These are phyloP conservation scores for Purpureocillium takamizusanense DNA, from an alignment of 2,329 filamentous ascomycete genomes.

Conservation along the genomic window DNA sequence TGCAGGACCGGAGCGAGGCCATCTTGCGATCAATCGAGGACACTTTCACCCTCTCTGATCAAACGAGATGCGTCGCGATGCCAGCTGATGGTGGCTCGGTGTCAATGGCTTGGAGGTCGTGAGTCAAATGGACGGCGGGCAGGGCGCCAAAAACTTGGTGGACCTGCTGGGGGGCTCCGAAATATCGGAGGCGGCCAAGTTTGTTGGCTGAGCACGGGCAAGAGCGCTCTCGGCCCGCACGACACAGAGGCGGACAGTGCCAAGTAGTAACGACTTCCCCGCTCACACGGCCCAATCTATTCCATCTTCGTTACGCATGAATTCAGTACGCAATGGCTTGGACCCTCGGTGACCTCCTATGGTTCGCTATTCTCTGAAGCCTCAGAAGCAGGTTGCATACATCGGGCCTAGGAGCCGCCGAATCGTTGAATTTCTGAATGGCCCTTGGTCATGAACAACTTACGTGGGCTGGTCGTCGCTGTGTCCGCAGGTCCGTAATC, in stretches of 20 bases:
- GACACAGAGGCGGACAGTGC: too few species aligned
- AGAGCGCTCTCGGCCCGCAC: background rate
- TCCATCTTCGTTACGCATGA: too few species aligned
- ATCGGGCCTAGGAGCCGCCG: too few species aligned
- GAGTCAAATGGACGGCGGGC: background rate
- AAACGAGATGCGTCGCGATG: background rate
- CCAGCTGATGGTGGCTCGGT: constrained; percentile 1
- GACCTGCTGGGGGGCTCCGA: constrained; percentile 8
- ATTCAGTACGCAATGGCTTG: too few species aligned
- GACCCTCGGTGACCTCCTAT: too few species aligned
- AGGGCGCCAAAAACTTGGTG: constrained; percentile 5
- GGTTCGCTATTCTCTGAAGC: too few species aligned
- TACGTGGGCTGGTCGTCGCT: constrained; percentile 1
- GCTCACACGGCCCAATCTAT: too few species aligned
- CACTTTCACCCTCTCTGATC: background rate
- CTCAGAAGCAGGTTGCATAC: too few species aligned
- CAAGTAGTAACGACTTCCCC: too few species aligned
- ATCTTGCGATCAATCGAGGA: constrained; percentile 20
- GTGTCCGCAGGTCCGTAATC: constrained; percentile 2
- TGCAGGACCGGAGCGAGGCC: constrained; percentile 35
- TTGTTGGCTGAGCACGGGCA: too few species aligned
- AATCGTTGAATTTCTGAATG: too few species aligned
- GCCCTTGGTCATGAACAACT: too few species aligned
- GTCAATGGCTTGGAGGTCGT: background rate
- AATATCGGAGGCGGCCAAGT: constrained; percentile 8